Base-by-base conservation (phyloP, 108 stramenopile genomes). In the Cyclotella choctawhatcheeana region DNA sequence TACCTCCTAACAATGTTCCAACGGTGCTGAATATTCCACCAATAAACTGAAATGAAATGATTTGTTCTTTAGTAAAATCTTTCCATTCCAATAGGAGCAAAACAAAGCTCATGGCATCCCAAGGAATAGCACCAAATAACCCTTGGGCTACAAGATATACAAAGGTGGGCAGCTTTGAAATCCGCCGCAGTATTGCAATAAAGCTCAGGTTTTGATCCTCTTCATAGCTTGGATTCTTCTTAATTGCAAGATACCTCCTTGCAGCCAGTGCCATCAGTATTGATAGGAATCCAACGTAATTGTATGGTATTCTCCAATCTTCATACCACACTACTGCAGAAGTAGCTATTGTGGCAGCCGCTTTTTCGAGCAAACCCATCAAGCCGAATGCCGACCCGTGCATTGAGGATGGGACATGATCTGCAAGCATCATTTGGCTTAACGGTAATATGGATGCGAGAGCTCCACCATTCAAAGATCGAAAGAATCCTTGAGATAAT, bases 41-140 rank as follows among this genome's bases (percentile, higher is more conserved):
- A 20, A 69, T 55, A 20, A 86, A 71, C 51, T 86, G 85, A 59
- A 81, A 71, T 0, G 75, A 54, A n/a, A 81, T 79, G 59, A 83
- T 83, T 72, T 86, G 79, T 54, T 76, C 44, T 44, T 74, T 80
- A 10, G 79, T 71, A 34, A 83, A 82, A 0, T 70, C 79, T 64
- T 82, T 71, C 85, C 85, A 86, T 55, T 86, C 79, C 18, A 83
- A 58, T 44, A 86, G 37, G 7, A 86, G 66, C 29, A 86, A 47
- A n/a, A 83, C 30, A 62, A 83, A 86, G n/a, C 47, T 40, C 85
- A 85, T 85, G 69, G 82, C 82, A 47, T 85, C 82, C 85, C 85
- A 85, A 17, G 85, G 85, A 20, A 74, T 85, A 6, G 81, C 78
- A 31, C 71, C 71, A 50, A 77, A 84, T 5, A 81, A n/a, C 14